A percentile compares a stretch with the other conserved stretches of the same genome.
These are phyloP conservation scores for Colletotrichum sp. DNA, from an alignment of 2,329 filamentous ascomycete genomes.

Conservation along the genomic window DNA sequence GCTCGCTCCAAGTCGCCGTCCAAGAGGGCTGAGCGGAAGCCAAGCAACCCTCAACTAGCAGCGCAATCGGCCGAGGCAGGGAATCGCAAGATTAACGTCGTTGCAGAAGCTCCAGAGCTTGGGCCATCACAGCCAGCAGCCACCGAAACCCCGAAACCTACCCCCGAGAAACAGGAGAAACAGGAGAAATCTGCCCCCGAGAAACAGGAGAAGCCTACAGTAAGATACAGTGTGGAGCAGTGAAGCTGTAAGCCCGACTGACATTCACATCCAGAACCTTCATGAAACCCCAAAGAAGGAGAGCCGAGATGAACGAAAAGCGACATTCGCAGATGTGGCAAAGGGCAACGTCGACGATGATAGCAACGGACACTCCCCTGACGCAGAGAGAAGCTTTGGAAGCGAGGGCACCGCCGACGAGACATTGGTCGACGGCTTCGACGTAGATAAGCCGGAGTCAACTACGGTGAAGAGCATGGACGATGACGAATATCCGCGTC, in stretches of 20 bases:
- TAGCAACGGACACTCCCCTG: neutral
- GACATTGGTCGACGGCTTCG: slow-evolving; percentile 18
- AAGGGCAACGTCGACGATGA: slow-evolving; percentile 6
- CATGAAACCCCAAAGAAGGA: slow-evolving; percentile 12
- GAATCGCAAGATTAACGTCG: slow-evolving; percentile 14
- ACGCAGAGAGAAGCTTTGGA: slow-evolving; percentile 9
- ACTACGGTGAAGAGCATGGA: slow-evolving; percentile 10
- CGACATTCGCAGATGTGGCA: neutral
- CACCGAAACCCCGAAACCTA: neutral
- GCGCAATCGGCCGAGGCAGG: slow-evolving; percentile 2
- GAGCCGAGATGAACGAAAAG: neutral
- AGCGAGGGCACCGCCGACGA: slow-evolving; percentile 18
- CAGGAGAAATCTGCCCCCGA: neutral
- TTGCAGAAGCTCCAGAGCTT: slow-evolving; percentile 21
- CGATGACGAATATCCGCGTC: slow-evolving; percentile 19
- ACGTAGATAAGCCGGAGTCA: slow-evolving; percentile 1
- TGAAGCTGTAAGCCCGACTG: neutral
- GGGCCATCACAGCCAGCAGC: neutral
- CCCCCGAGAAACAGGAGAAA: neutral
- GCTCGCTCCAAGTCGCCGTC: slow-evolving; percentile 7
- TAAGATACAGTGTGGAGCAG: neutral
- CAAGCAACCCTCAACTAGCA: slow-evolving; percentile 16
- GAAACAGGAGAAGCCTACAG: slow-evolving; percentile 2
- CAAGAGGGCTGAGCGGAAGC: neutral
- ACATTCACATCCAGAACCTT: neutral